Conservation (phyloP, 2,329 filamentous ascomycete genomes). For the Xylaria sp. region DNA sequence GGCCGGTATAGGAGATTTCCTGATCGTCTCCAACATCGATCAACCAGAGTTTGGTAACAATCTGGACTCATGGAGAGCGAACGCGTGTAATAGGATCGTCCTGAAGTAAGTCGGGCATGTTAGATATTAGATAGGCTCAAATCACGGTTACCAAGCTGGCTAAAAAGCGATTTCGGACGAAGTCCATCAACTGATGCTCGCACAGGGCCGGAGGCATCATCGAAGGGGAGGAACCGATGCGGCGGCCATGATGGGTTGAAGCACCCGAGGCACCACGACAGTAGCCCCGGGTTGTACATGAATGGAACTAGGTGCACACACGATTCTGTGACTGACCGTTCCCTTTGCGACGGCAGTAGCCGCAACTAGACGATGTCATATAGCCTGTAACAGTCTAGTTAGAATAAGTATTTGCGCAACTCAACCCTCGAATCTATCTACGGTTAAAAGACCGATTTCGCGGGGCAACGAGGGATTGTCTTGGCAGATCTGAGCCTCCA, state of each 20-base stretch:
- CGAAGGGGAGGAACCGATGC: constrained; percentile 7
- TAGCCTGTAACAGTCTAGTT: constrained; percentile 37
- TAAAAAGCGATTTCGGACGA: constrained; percentile 36
- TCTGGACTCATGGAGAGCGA: constrained; percentile 68
- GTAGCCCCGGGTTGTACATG: constrained; percentile 33
- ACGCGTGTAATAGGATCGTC: constrained; percentile 77
- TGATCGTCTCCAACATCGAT: constrained; percentile 82
- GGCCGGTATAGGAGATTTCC: constrained; percentile 79
- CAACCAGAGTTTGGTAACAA: constrained; percentile 77
- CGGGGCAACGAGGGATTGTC: constrained; percentile 17
- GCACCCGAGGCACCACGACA: constrained; percentile 24
- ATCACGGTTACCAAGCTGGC: constrained; percentile 38
- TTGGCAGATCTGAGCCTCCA: constrained; percentile 27
- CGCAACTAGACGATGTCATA: constrained; percentile 35
- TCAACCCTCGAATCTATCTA: constrained; percentile 12
- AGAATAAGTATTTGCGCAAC: constrained; percentile 25
- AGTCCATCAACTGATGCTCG: constrained; percentile 36
- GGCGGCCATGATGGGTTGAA: constrained; percentile 30
- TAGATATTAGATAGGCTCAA: constrained; percentile 42
- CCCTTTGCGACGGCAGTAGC: constrained; percentile 46
- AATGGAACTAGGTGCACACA: constrained; percentile 48
- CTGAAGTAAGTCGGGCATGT: constrained; percentile 55
- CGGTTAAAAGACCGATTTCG: constrained; percentile 6
- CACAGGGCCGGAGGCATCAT: constrained; percentile 30
- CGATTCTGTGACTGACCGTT: constrained; percentile 62